Evolutionary conservation across 805 yeast genomes (phyloP).

Genomic region (Sugiyamaella americana): DNA sequence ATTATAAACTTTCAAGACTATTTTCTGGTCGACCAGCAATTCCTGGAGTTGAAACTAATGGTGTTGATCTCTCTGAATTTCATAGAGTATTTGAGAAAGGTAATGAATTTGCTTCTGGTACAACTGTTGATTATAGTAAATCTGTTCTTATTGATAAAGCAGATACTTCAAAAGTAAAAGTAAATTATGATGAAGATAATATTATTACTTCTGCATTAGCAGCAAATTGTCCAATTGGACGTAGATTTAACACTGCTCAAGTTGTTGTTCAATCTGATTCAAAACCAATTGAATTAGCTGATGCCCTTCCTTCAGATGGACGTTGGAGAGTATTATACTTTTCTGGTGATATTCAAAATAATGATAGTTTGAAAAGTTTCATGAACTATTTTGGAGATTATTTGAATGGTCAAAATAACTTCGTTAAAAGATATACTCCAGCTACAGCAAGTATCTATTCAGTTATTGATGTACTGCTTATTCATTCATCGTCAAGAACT

Average conservation of each 20-base stretch:
- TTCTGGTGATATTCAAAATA: constrained; percentile 25
- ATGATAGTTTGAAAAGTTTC: background rate
- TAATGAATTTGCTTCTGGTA: constrained; percentile 32
- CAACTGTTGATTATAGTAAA: constrained; percentile 28
- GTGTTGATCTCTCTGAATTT: constrained; percentile 13
- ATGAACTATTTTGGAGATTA: constrained; percentile 25
- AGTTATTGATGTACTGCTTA: constrained; percentile 27
- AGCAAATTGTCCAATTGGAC: constrained; percentile 26
- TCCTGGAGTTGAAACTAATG: constrained; percentile 18
- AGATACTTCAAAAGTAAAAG: background rate
- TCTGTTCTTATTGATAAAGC: constrained; percentile 20
- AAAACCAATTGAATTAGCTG: constrained; percentile 25
- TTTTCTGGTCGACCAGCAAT: constrained; percentile 32
- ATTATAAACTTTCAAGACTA: constrained; percentile 30
- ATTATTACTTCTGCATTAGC: constrained; percentile 17
- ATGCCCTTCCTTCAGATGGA: constrained; percentile 29
- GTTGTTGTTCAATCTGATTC: constrained; percentile 28
- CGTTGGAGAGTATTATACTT: constrained; percentile 31
- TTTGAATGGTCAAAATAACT: constrained; percentile 13
- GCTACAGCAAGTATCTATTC: constrained; percentile 25
- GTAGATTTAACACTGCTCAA: constrained; percentile 25
- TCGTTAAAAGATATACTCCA: constrained; percentile 27
- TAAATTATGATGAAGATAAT: constrained; percentile 1
- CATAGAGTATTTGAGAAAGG: constrained; percentile 28
- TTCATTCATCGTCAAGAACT: constrained; percentile 24